Evolutionary conservation across 108 stramenopile genomes (phyloP).

Genomic region (Licmophora abbreviata): DNA sequence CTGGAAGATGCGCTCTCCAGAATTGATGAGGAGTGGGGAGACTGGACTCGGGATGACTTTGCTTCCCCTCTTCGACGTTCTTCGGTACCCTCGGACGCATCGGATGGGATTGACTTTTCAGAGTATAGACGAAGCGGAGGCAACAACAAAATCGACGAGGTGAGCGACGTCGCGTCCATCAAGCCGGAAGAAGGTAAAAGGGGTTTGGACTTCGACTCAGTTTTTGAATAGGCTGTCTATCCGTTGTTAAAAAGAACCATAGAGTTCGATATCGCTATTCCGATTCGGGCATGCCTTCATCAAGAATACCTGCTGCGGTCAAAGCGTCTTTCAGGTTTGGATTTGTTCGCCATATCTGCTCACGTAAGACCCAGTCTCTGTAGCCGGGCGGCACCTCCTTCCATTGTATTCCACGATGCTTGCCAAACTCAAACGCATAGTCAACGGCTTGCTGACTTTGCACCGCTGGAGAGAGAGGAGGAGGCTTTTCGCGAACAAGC

Average conservation of each 20-base stretch:
- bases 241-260: no score
- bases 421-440: constrained; percentile 22
- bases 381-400: constrained; percentile 17
- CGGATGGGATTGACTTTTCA: no score
- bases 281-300: no score
- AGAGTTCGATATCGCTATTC: no score
- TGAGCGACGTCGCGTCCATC: no score
- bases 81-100: no score
- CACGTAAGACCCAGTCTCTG: constrained; percentile 5
- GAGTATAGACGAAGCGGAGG: no score
- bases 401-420: constrained; percentile 9
- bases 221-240: no score
- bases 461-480: constrained; percentile 2
- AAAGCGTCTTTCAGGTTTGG: constrained; percentile 6
- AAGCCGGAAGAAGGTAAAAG: no score
- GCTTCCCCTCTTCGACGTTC: no score
- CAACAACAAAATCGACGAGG: no score
- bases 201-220: no score
- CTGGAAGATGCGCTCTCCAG: constrained; percentile 9
- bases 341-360: constrained; percentile 6
- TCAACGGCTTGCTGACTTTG: background rate
- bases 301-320: constrained; percentile 1
- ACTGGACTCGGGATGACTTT: constrained; percentile 10
- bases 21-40: constrained; percentile 12
- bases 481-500: constrained; percentile 9